These are phyloP conservation scores for Taiozyma sp. DNA, from an alignment of 1,139 yeast genomes.

Conservation along the genomic window DNA sequence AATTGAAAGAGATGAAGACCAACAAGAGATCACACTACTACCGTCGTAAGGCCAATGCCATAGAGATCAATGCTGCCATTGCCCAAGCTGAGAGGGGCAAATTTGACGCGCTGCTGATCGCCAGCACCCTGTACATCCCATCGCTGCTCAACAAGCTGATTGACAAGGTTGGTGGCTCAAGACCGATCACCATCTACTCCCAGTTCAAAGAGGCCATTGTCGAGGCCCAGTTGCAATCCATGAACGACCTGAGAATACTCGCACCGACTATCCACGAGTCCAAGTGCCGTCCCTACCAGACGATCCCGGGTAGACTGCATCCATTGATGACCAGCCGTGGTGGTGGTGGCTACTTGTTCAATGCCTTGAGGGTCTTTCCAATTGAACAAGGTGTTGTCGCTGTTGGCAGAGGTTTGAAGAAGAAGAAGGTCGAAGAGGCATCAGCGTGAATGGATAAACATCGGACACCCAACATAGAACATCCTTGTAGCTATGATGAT, in stretches of 20 bases:
- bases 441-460: not conserved
- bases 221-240: constrained; percentile 64
- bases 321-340: constrained; percentile 94
- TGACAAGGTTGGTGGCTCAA: constrained; percentile 74
- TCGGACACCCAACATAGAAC: not conserved
- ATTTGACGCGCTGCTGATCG: constrained; percentile 77
- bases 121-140: constrained; percentile 67
- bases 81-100: constrained; percentile 44
- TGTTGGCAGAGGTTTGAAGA: constrained; percentile 24
- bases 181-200: constrained; percentile 79
- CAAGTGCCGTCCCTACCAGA: constrained; percentile 82
- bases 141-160: constrained; percentile 59
- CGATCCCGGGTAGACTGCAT: constrained; percentile 90
- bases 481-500: not conserved
- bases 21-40: constrained; percentile 63
- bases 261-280: constrained; percentile 86
- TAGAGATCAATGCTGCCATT: constrained; percentile 49
- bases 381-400: constrained; percentile 36
- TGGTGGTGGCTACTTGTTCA: constrained; percentile 83
- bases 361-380: constrained; percentile 81
- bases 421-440: constrained; percentile 11
- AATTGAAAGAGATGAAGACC: constrained; percentile 51
- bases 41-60: constrained; percentile 57
- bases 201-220: constrained; percentile 77
- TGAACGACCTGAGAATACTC: constrained; percentile 62